Evolutionary conservation across 228 moss, liverwort and hornwort genomes (phyloP).

Genomic region (Sphagnum magellanicum): DNA sequence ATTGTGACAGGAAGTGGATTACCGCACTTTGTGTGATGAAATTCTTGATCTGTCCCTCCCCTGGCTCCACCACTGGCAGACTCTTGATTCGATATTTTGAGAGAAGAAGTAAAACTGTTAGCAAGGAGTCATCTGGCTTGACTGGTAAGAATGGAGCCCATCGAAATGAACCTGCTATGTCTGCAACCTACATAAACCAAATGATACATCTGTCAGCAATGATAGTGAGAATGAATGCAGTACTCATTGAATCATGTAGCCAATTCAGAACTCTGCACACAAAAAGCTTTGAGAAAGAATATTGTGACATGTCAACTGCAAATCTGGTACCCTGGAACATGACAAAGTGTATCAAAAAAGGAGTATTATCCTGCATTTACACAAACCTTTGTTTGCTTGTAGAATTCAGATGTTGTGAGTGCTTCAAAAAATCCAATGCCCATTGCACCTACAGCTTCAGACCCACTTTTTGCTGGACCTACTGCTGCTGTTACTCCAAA

Average conservation of each 20-base stretch:
- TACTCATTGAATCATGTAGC: not conserved
- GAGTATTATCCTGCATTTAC: too few relatives aligned
- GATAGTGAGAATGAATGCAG: not conserved
- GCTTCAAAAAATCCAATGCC: constrained; percentile 11
- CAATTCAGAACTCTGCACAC: not conserved
- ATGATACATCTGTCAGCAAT: not conserved
- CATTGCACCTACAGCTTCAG: constrained; percentile 8
- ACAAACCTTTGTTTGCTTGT: constrained; percentile 13
- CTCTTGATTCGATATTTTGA: constrained; percentile 34
- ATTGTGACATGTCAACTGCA: too few relatives aligned
- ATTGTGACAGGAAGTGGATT: constrained; percentile 21
- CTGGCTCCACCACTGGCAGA: constrained; percentile 24
- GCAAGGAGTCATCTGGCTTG: constrained; percentile 16
- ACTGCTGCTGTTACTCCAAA: constrained; percentile 1
- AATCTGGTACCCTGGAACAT: too few relatives aligned
- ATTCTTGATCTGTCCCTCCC: constrained; percentile 15
- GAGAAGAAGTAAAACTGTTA: constrained; percentile 19
- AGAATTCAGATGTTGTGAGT: constrained; percentile 14
- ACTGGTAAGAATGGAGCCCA: constrained; percentile 27
- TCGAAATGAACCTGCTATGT: constrained; percentile 25
- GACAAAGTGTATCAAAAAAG: too few relatives aligned
- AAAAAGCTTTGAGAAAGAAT: not conserved
- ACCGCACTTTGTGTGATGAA: constrained; percentile 23
- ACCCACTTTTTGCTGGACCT: constrained; percentile 3
- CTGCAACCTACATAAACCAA: constrained; percentile 9